These are phyloP conservation scores for Aspergillus novoparasiticus DNA, from an alignment of 2,329 filamentous ascomycete species.

Conservation along the genomic window DNA sequence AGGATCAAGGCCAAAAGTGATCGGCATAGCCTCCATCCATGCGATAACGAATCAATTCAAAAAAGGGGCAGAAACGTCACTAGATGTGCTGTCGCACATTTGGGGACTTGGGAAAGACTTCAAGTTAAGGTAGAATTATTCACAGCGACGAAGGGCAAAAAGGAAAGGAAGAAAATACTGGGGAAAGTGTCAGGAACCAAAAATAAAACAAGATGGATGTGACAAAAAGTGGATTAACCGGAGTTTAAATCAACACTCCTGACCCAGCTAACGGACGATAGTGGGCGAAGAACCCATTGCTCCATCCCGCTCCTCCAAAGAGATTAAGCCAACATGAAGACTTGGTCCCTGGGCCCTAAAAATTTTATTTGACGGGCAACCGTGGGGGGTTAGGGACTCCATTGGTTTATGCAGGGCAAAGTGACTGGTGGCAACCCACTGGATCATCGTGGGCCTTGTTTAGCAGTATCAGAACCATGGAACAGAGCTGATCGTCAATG, in stretches of 20 bases:
- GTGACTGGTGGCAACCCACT: not conserved
- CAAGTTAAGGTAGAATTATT: not conserved
- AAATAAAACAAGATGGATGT: not conserved
- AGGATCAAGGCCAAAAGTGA: not conserved
- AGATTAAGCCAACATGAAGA: not conserved
- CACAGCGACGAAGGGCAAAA: not conserved
- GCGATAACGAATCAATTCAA: not conserved
- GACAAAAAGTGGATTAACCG: not conserved
- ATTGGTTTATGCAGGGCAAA: not conserved
- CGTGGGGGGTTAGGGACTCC: not conserved
- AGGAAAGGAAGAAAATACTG: not conserved
- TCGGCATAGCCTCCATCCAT: not conserved
- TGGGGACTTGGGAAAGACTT: not conserved
- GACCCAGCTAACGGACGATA: not conserved
- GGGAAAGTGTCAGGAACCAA: not conserved
- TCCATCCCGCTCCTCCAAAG: not conserved
- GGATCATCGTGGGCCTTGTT: not conserved
- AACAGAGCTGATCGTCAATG: not conserved
- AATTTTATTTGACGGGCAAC: not conserved
- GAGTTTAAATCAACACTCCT: not conserved
- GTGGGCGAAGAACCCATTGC: not conserved
- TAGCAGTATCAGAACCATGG: not conserved
- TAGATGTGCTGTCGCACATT: not conserved
- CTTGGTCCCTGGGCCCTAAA: not conserved
- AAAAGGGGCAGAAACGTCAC: not conserved